These are phyloP conservation scores for Brasenia schreberi DNA, from an alignment of 164 flowering plant species.

Conservation along the genomic window DNA sequence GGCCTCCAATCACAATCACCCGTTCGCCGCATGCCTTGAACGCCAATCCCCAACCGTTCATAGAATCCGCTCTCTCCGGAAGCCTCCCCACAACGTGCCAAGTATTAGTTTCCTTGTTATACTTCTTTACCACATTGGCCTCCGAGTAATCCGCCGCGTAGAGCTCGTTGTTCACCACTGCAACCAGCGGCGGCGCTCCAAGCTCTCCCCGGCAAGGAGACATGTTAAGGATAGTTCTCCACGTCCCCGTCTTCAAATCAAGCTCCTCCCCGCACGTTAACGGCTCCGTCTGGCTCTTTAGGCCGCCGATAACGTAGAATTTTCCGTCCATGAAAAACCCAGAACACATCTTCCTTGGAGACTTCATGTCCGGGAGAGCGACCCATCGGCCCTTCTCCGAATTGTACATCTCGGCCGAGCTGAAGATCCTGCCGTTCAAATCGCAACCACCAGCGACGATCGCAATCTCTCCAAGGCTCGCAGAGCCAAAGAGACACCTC, in stretches of 20 bases:
- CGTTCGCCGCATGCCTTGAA: conserved; percentile 30
- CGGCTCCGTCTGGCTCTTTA: conserved; percentile 7
- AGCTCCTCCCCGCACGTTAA: conserved; percentile 32
- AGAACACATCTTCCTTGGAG: conserved; percentile 26
- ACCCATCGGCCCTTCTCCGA: conserved; percentile 22
- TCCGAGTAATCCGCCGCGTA: conserved; percentile 23
- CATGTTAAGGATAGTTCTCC: conserved; percentile 26
- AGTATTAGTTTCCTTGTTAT: conserved; percentile 19
- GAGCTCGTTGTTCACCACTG: conserved; percentile 30
- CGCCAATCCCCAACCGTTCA: conserved; percentile 36
- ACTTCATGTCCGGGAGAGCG: conserved; percentile 22
- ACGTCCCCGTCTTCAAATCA: conserved; percentile 17
- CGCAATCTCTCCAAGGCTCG: conserved; percentile 25
- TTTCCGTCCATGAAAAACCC: conserved; percentile 34
- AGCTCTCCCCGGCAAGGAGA: conserved; percentile 13
- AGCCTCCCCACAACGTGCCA: conserved; percentile 21
- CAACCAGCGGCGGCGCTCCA: conserved; percentile 29
- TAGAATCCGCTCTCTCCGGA: conserved; percentile 25
- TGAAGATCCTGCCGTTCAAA: conserved; percentile 14
- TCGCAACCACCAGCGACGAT: conserved; percentile 35
- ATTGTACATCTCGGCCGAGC: conserved; percentile 26
- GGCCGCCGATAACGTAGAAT: conserved; percentile 28
- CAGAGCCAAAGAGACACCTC: conserved; percentile 30
- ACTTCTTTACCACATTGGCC: conserved; percentile 24
- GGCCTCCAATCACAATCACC: conserved; percentile 30